Conservation (phyloP, 306 rosid species). For the Mimosa pudica region DNA sequence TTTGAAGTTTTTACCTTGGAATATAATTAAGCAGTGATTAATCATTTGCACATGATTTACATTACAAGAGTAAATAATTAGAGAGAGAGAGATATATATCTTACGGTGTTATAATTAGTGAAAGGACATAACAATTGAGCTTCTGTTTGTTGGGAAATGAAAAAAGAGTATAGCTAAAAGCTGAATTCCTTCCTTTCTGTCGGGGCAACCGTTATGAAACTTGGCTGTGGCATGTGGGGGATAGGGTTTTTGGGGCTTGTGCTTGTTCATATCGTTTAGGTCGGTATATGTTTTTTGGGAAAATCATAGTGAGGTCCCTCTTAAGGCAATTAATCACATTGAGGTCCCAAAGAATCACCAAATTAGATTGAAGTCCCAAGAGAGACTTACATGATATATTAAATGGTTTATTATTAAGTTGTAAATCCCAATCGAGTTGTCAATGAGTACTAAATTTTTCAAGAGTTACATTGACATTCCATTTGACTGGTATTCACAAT, state of each 20-base stretch:
- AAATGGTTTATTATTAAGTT: too few species aligned
- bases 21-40: constrained; percentile 31
- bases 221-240: constrained; percentile 50
- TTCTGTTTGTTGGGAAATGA: constrained; percentile 85
- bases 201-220: constrained; percentile 78
- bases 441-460: too few species aligned
- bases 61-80: constrained; percentile 30
- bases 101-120: constrained; percentile 20
- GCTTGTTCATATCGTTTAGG: constrained; percentile 62
- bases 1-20: constrained; percentile 26
- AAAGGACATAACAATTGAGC: constrained; percentile 57
- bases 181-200: constrained; percentile 93
- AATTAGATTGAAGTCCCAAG: too few species aligned
- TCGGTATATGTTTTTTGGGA: constrained; percentile 16
- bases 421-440: too few species aligned
- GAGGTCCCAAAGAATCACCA: too few species aligned
- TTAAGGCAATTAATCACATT: too few species aligned
- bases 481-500: too few species aligned
- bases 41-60: constrained; percentile 45
- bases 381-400: too few species aligned
- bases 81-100: constrained; percentile 29
- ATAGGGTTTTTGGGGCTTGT: constrained; percentile 69
- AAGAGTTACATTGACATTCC: too few species aligned
- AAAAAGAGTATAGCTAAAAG: constrained; percentile 71
- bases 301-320: too few species aligned